Evolutionary conservation across 2,329 filamentous ascomycete genomes (phyloP), one percentile per base, ranked within the genome.

Genomic region (Talaromyces sp.): DNA sequence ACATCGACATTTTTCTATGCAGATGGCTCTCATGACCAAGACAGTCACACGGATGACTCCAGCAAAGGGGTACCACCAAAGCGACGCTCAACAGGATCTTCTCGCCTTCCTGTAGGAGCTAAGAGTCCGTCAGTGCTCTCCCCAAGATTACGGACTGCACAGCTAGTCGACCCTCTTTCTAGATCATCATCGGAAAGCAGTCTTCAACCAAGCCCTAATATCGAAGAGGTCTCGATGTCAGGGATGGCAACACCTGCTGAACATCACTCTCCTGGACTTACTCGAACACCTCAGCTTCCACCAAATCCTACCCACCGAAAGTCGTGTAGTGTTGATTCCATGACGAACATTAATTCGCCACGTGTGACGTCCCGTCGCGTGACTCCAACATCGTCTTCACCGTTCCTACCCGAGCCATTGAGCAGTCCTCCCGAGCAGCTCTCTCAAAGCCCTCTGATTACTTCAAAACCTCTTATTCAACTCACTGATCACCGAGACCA

Each of bases 1-100:
- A 62, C 72, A 4, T 70, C 75, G 1, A 73, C 72, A 6, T 80
- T 80, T 60, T 64, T 77, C 45, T 77, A 78, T 68, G 74, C 78
- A 10, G 76, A 80, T 63, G 77, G 76, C 3, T 67, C 72, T 10
- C 71, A 75, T 33, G 77, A 77, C 60, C 68, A 66, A n/a, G 69
- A 70, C 9, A 69, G 67, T 3, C 60, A 66, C 16, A 61, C 60
- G 2, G 72, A 75, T 13, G 72, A 72, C 22, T 56, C 68, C 10
- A 70, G 58, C 52, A 48, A 64, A 43, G 65, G 67, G 31, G 58
- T 67, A 16, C 64, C 70, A 37, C 27, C 65, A 45, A 73, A 70
- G 63, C 73, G 71, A 24, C 74, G 70, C 48, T 78, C 76, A 47
- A 72, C 67, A 27, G 75, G 76, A 22, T 67, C 73, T 14, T 66